Base-by-base conservation (phyloP, 129 eudicot species). In the Centaurea solstitialis region DNA sequence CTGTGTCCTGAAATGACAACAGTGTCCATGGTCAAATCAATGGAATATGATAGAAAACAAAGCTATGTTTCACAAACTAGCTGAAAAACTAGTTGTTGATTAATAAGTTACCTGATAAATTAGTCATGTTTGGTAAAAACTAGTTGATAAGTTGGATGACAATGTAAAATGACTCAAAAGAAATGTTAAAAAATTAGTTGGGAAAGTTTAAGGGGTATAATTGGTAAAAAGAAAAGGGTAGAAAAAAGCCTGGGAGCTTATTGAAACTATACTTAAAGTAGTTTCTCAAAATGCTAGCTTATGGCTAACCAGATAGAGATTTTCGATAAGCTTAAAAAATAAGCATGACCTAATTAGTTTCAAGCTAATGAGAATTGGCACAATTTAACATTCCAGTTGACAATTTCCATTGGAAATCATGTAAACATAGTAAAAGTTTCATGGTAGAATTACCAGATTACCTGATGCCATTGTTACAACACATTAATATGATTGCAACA, bases 1-100 rank as follows among this genome's bases (percentile, higher is more conserved):
- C 13, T 23, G 94, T 84, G 84, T 89, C 93, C 99, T 93, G 82
- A 82, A 79, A 76, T 35, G 62, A 83, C 17, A 68, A 39, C 37
- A 68, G 28, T 6, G 13, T n/a, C 50, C 20, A n/a, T 6, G 38
- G 65, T 65, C 41, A 64, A 76, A 67, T 12, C 61, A 30, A 40
- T 57, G 21, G 6, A 23, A 47, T 62, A 57, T 20, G 38, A 7
- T 28, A 53, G 77, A 70, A 28, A 35, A 28, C 11, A 43, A 43
- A 17, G 8, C 53, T 43, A 11, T 43, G 17, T 2, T 43, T 43
- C 17, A 17, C 53, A 43, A 43, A 43, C 53, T 43, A 3, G 53
- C 17, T 43, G 53, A 43, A 43, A 43, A 43, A 43, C 47, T 10
- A 43, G 53, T 4, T 43, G 15, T 43, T 10, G 53, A 43, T 43